Evolutionary conservation across 805 yeast species (phyloP).

Genomic region (Candida nitratophila): DNA sequence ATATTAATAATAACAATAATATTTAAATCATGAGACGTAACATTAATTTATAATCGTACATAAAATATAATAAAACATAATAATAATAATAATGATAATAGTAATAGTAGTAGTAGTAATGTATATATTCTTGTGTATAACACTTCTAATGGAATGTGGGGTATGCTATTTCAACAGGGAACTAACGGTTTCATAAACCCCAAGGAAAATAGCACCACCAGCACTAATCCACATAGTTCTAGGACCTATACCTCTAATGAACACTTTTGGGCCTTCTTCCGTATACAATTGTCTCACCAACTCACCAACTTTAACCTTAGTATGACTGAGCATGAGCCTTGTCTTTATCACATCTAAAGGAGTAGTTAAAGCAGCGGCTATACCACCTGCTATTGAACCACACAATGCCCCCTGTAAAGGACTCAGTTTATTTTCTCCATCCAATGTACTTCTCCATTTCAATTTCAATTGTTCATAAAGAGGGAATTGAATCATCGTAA

Average conservation of each 20-base stretch:
- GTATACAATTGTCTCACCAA: slow-evolving; percentile 46
- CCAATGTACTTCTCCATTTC: slow-evolving; percentile 40
- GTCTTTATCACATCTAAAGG: slow-evolving; percentile 78
- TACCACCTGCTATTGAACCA: slow-evolving; percentile 76
- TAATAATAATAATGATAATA: too few species aligned
- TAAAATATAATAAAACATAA: too few species aligned
- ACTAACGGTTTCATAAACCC: slow-evolving; percentile 76
- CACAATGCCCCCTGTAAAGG: slow-evolving; percentile 78
- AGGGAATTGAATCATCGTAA: slow-evolving; percentile 94
- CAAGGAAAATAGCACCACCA: slow-evolving; percentile 96
- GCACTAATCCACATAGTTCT: slow-evolving; percentile 96
- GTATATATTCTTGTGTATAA: too few species aligned
- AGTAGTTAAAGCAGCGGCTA: slow-evolving; percentile 76
- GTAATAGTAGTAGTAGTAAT: too few species aligned
- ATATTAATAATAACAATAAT: too few species aligned
- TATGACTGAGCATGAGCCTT: slow-evolving; percentile 70
- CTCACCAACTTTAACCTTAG: slow-evolving; percentile 35
- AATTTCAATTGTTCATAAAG: slow-evolving; percentile 77
- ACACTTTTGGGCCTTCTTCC: slow-evolving; percentile 71
- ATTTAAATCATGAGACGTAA: too few species aligned
- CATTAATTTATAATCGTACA: too few species aligned
- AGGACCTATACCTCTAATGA: slow-evolving; percentile 86
- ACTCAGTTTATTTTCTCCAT: slow-evolving; percentile 32
- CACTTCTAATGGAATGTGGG: too few species aligned
- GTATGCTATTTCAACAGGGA: slow-evolving; percentile 6